Base-by-base conservation (phyloP, 306 rosid species). In the Adenanthera pavonina region DNA sequence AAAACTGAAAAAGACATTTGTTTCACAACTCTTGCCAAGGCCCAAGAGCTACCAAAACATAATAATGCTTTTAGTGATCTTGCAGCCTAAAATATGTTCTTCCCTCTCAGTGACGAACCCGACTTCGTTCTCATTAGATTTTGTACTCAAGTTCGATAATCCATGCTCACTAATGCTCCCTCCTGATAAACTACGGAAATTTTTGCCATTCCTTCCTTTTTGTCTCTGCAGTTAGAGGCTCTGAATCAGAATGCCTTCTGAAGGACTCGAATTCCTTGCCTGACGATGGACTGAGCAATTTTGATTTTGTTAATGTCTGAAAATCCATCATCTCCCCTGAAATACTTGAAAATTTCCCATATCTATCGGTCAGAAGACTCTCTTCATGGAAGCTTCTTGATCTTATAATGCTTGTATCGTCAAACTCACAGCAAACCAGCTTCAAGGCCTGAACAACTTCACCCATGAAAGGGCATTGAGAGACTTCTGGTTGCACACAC, bases 361-460 rank as follows among this genome's bases (percentile, higher is more conserved):
- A 86, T 65, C 74, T 51, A 79, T 79, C 83, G 47, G 44, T 83
- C 74, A 57, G 70, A 71, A 79, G 68, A 75, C 69, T 90, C 60
- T 85, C 90, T 84, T 81, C 89, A 78, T 87, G 91, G 78, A 43
- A 86, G 82, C 84, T 61, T 16, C 66, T 82, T 82, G 91, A 84
- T 82, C 81, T 88, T 49, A 79, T n/a, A 30, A 84, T 88, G 30
- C 82, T 84, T 61, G 89, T 70, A 81, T 90, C 97, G 4, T 86
- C 94, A 74, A 89, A 88, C 85, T 95, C 99, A 40, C 80, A 90
- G 85, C 99, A 92, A 44, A 95, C 99, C 15, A 95, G 94, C 90
- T 95, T 92, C 81, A 93, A 84, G 65, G 98, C 98, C 85, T 95
- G 99, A 82, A 95, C 94, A 62, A 95, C 99, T 88, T 95, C 99